Percentiles rank a stretch among this genome's conserved stretches.
These are phyloP conservation scores for Acidomyces sp. DNA, from an alignment of 495 filamentous ascomycete genomes.

Conservation along the genomic window DNA sequence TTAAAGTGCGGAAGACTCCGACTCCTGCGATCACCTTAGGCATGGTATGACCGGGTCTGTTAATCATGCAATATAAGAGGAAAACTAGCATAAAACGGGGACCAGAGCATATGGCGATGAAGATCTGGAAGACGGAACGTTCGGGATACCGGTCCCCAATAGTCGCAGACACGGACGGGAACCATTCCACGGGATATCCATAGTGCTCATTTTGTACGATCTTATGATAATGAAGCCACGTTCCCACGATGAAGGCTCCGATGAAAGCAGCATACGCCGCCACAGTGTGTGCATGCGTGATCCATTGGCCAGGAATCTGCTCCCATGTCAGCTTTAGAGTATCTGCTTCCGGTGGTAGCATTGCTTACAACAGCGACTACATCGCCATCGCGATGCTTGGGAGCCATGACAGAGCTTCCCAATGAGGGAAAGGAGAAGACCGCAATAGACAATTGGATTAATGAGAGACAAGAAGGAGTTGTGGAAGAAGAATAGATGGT, in stretches of 20 bases:
- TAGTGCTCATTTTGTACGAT: slow-evolving; percentile 97
- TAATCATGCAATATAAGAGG: slow-evolving; percentile 83
- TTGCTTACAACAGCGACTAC: slow-evolving; percentile 54
- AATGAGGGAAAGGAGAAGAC: not conserved
- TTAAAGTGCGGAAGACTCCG: slow-evolving; percentile 78
- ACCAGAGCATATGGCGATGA: slow-evolving; percentile 91
- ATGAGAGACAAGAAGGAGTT: not conserved
- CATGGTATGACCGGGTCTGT: slow-evolving; percentile 54
- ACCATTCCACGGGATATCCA: slow-evolving; percentile 97
- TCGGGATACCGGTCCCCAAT: slow-evolving; percentile 98
- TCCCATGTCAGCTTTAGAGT: not conserved
- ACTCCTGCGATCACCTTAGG: slow-evolving; percentile 71
- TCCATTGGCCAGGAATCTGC: slow-evolving; percentile 79
- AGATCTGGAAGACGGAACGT: slow-evolving; percentile 88
- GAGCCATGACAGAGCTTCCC: slow-evolving; percentile 43
- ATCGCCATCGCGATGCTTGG: slow-evolving; percentile 82
- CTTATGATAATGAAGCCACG: slow-evolving; percentile 82
- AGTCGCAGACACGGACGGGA: slow-evolving; percentile 95
- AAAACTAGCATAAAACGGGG: slow-evolving; percentile 86
- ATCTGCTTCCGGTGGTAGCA: not conserved
- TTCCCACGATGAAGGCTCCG: slow-evolving; percentile 74
- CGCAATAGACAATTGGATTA: not conserved
- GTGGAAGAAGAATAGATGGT: too few species aligned
- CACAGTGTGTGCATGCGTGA: slow-evolving; percentile 75
- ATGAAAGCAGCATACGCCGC: slow-evolving; percentile 82